Percentiles rank a stretch among this genome's conserved stretches.
Evolutionary conservation across 129 eudicot species (phyloP).

Genomic region (Silybum marianum): DNA sequence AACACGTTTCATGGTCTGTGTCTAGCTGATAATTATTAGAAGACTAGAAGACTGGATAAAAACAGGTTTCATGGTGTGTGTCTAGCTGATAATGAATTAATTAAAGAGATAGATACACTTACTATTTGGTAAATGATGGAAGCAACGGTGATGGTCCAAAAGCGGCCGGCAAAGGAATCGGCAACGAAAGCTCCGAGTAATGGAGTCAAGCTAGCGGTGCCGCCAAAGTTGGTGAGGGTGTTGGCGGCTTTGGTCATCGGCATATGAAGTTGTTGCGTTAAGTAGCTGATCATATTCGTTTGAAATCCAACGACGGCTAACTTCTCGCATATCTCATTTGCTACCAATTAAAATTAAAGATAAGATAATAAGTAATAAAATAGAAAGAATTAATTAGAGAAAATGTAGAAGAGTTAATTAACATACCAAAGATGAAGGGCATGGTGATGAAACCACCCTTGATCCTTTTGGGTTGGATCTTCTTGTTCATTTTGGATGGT

Average conservation of each 20-base stretch:
- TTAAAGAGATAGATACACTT: not conserved
- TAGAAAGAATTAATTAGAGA: not conserved
- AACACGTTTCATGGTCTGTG: not conserved
- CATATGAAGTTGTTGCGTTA: slow-evolving; percentile 72
- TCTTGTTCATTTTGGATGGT: slow-evolving; percentile 30
- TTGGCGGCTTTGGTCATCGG: slow-evolving; percentile 88
- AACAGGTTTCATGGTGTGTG: not conserved
- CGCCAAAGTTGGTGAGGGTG: slow-evolving; percentile 81
- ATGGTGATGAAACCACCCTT: slow-evolving; percentile 90
- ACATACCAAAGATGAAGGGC: slow-evolving; percentile 97
- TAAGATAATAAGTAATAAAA: not conserved
- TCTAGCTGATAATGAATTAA: not conserved
- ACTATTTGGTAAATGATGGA: slow-evolving; percentile 78
- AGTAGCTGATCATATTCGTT: slow-evolving; percentile 88
- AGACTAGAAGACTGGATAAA: not conserved
- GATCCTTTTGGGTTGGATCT: slow-evolving; percentile 20
- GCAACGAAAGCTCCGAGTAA: slow-evolving; percentile 84
- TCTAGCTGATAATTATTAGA: not conserved
- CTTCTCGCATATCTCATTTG: slow-evolving; percentile 87
- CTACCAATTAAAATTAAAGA: slow-evolving; percentile 35
- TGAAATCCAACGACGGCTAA: slow-evolving; percentile 86
- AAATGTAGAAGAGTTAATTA: not conserved
- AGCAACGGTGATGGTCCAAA: slow-evolving; percentile 90
- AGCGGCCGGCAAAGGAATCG: slow-evolving; percentile 79
- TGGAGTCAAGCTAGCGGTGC: slow-evolving; percentile 88